Conservation (phyloP, 78 protist species). For the Monosiga brevicollis region DNA sequence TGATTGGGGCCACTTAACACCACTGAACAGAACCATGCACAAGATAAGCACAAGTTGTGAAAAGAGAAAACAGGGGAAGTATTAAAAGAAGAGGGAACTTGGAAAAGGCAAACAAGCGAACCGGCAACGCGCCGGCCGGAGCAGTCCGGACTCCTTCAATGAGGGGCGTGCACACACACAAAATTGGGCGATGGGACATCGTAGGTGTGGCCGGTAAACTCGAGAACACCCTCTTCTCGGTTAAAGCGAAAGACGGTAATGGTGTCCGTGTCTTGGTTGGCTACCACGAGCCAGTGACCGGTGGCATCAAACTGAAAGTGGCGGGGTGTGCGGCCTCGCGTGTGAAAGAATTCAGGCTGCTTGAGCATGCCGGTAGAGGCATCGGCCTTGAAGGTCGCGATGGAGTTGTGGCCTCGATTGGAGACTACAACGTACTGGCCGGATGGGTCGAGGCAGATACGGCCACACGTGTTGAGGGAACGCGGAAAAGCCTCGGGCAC, state of each 20-base stretch:
- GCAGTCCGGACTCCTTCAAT: background rate
- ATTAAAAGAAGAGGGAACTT: no score
- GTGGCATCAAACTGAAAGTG: background rate
- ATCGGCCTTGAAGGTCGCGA: background rate
- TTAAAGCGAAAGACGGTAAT: background rate
- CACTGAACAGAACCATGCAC: no score
- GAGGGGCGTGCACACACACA: background rate
- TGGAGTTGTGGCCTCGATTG: background rate
- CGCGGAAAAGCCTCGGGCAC: background rate
- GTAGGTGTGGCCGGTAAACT: background rate
- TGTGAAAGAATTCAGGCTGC: background rate
- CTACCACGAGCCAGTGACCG: background rate
- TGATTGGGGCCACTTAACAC: no score
- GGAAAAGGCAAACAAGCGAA: no score
- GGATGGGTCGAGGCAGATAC: background rate
- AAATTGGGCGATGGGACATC: background rate
- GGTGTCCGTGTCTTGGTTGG: background rate
- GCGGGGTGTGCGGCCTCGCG: background rate
- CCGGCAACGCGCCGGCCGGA: background rate
- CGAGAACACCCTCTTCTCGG: background rate
- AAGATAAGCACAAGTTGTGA: no score
- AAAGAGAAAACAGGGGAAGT: no score
- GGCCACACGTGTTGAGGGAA: background rate
- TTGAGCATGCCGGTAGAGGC: background rate
- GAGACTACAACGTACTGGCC: background rate